Conservation (phyloP, 257 asterid species). For the Solanum appendiculatum region DNA sequence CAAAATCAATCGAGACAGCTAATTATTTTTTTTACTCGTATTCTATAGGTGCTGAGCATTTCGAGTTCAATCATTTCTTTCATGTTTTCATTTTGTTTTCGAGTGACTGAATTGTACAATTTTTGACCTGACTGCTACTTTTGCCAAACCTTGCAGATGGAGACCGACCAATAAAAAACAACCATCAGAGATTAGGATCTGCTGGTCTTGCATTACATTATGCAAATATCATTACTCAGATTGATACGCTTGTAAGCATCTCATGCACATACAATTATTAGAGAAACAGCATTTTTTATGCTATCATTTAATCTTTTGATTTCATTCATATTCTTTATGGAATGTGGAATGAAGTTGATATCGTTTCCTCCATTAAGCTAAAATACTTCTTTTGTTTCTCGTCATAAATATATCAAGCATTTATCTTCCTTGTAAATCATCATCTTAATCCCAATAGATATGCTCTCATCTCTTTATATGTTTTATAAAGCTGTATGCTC, state of each 20-base stretch:
- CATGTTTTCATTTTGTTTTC: background rate
- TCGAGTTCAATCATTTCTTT: background rate
- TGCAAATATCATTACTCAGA: conserved; percentile 79
- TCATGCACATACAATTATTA: background rate
- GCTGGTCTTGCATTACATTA: conserved; percentile 95
- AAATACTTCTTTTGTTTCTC: background rate
- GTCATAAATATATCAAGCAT: background rate
- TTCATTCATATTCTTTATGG: background rate
- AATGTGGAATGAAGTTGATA: background rate
- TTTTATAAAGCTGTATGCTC: background rate
- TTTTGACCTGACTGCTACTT: background rate
- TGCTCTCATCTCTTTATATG: background rate
- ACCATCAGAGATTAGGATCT: conserved; percentile 69
- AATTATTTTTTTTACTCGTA: background rate
- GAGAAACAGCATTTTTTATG: background rate
- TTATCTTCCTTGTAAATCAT: background rate
- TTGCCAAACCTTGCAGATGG: conserved; percentile 36
- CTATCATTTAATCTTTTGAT: background rate
- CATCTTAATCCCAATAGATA: background rate
- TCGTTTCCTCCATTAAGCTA: background rate
- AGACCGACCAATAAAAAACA: conserved; percentile 36
- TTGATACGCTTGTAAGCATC: conserved; percentile 79
- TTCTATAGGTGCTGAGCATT: background rate
- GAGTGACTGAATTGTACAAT: background rate
- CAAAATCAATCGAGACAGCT: background rate